phyloP scores from a whole-genome alignment of 192 early-diverging fungal genomes.

The Gryganskiella cystojenkinii region DNA sequence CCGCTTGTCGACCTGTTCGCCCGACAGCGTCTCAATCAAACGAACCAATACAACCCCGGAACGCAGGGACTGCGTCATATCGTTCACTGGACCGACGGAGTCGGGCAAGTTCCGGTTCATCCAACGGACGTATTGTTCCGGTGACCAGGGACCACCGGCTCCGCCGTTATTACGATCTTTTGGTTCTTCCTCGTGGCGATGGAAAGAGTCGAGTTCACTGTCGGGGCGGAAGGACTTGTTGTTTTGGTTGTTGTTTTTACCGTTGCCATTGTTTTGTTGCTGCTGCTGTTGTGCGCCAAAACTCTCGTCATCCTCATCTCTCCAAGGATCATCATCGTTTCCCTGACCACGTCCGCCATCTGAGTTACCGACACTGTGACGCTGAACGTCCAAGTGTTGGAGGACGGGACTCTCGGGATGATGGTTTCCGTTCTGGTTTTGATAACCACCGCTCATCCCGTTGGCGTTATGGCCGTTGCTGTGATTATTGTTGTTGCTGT shows the following conservation, averaged over 20 bases:
- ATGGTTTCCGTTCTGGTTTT: slow-evolving; percentile 11
- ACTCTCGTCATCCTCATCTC: slow-evolving; percentile 23
- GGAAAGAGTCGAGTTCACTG: slow-evolving; percentile 23
- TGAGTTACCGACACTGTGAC: not conserved
- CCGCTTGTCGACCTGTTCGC: slow-evolving; percentile 52
- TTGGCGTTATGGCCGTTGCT: slow-evolving; percentile 6
- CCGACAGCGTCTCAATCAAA: slow-evolving; percentile 53
- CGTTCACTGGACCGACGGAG: slow-evolving; percentile 37
- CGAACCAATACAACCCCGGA: slow-evolving; percentile 56
- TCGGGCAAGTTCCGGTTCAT: slow-evolving; percentile 54
- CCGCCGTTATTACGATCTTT: not conserved
- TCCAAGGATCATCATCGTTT: slow-evolving; percentile 21
- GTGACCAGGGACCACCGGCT: slow-evolving; percentile 21
- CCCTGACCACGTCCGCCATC: not conserved
- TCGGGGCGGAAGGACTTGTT: slow-evolving; percentile 6
- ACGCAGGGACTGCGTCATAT: slow-evolving; percentile 54
- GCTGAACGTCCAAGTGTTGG: slow-evolving; percentile 1
- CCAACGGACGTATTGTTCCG: slow-evolving; percentile 54
- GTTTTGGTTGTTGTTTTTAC: not conserved
- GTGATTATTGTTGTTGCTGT: slow-evolving; percentile 9
- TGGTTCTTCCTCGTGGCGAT: slow-evolving; percentile 10
- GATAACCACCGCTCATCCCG: not conserved
- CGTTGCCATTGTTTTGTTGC: slow-evolving; percentile 1
- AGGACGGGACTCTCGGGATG: slow-evolving; percentile 19
- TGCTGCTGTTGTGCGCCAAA: slow-evolving; percentile 2